These are phyloP conservation scores for Trametes maxima DNA, from an alignment of 768 basidiomycete species.

Conservation along the genomic window DNA sequence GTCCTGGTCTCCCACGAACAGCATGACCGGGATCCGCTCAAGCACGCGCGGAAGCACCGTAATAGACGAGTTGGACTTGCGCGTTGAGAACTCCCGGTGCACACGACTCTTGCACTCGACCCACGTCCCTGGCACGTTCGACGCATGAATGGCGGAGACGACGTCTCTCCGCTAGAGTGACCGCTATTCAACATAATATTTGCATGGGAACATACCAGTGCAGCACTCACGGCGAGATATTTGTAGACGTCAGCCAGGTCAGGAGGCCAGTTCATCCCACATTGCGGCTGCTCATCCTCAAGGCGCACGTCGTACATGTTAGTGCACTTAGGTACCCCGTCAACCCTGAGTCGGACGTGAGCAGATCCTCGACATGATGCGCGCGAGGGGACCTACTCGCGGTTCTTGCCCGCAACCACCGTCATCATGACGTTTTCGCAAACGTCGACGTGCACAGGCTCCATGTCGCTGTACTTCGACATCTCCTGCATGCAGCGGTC, in stretches of 20 bases:
- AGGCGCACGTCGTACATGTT: slow-evolving; percentile 95
- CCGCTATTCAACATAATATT: neutral
- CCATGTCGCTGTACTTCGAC: slow-evolving; percentile 45
- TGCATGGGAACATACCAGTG: neutral
- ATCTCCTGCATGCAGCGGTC: slow-evolving; percentile 58
- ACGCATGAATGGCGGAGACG: slow-evolving; percentile 79
- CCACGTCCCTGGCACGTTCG: slow-evolving; percentile 77
- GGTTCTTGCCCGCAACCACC: slow-evolving; percentile 42
- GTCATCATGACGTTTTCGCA: slow-evolving; percentile 64
- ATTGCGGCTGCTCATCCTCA: slow-evolving; percentile 83
- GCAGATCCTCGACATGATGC: too few species aligned
- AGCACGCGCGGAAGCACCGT: slow-evolving; percentile 78
- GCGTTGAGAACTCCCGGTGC: slow-evolving; percentile 58
- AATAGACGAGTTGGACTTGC: slow-evolving; percentile 66
- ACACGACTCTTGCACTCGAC: slow-evolving; percentile 80
- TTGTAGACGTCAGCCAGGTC: slow-evolving; percentile 74
- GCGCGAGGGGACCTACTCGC: neutral
- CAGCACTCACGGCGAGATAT: slow-evolving; percentile 74
- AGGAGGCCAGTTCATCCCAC: slow-evolving; percentile 98
- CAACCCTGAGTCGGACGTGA: slow-evolving; percentile 51
- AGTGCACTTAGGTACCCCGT: slow-evolving; percentile 75
- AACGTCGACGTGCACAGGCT: slow-evolving; percentile 53
- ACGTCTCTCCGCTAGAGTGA: slow-evolving; percentile 73
- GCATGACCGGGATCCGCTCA: slow-evolving; percentile 77
- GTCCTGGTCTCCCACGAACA: slow-evolving; percentile 96